A percentile compares a stretch with the other conserved stretches of the same genome.
These are phyloP conservation scores for Porodaedalea pini DNA, from an alignment of 1,284 basidiomycete species.

Conservation along the genomic window DNA sequence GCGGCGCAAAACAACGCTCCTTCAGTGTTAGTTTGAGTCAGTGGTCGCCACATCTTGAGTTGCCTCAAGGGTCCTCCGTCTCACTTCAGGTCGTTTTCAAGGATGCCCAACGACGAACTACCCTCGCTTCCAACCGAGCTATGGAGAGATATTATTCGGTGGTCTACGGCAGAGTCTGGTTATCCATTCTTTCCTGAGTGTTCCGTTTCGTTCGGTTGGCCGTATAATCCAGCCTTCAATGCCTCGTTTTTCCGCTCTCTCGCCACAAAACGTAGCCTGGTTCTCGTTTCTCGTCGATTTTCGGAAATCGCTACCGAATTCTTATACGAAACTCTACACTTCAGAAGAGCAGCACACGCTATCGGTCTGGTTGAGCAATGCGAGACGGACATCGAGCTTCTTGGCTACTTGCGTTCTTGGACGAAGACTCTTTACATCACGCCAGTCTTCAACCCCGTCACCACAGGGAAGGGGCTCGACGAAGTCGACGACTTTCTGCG, in stretches of 20 bases:
- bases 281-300: conserved; percentile 8
- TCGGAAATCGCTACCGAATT: background rate
- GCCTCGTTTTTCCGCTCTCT: conserved; percentile 2
- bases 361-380: background rate
- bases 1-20: too few species aligned
- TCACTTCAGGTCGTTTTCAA: background rate
- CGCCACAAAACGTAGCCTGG: conserved; percentile 1
- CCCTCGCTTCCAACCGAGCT: conserved; percentile 3
- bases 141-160: conserved; percentile 1
- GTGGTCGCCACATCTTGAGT: background rate
- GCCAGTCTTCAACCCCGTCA: background rate
- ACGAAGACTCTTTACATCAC: background rate
- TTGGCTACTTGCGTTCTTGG: background rate
- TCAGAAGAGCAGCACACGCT: background rate
- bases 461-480: background rate
- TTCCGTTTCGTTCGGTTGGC: conserved; percentile 6
- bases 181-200: background rate
- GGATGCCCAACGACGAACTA: background rate
- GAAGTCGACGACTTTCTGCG: background rate
- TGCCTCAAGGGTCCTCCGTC: background rate
- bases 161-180: conserved; percentile 2
- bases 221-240: conserved; percentile 2
- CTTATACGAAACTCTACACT: conserved; percentile 8
- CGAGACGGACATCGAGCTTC: background rate
- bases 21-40: too few species aligned